Evolutionary conservation across 441 rosid species (phyloP).

Genomic region (Croton setiger): DNA sequence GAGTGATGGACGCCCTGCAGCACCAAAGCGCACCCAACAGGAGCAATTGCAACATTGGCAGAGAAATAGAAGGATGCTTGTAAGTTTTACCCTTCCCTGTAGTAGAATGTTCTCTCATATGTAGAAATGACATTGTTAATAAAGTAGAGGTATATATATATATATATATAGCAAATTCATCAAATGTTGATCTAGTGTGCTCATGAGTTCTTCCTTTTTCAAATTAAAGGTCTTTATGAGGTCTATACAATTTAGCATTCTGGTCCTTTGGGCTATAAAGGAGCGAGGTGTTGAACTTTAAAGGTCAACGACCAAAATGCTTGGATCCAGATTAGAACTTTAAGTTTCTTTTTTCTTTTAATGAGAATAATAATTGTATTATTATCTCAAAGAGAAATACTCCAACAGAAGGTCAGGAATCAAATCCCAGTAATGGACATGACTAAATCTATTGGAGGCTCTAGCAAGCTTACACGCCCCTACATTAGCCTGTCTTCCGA

Average conservation of each 20-base stretch:
- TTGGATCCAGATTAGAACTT: too few relatives aligned
- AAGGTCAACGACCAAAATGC: not conserved
- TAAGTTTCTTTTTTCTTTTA: too few relatives aligned
- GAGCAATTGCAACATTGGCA: slow-evolving; percentile 96
- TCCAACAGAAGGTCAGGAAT: too few relatives aligned
- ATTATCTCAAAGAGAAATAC: too few relatives aligned
- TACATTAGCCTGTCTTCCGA: too few relatives aligned
- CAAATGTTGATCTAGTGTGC: not conserved
- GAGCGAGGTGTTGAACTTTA: not conserved
- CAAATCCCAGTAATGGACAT: too few relatives aligned
- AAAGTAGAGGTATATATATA: not conserved
- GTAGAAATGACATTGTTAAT: slow-evolving; percentile 4
- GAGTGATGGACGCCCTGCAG: slow-evolving; percentile 89
- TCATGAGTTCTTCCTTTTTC: not conserved
- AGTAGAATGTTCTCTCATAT: slow-evolving; percentile 2
- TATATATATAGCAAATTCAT: not conserved
- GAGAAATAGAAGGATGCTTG: slow-evolving; percentile 93
- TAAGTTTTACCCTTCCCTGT: slow-evolving; percentile 38
- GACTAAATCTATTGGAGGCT: too few relatives aligned
- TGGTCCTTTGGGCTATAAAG: slow-evolving; percentile 7
- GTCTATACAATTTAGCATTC: not conserved
- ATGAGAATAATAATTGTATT: too few relatives aligned
- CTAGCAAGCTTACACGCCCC: too few relatives aligned
- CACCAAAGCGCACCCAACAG: slow-evolving; percentile 80
- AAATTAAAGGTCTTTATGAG: not conserved